Conservation (phyloP, 768 basidiomycete genomes). For the Serpula lacrymans region DNA sequence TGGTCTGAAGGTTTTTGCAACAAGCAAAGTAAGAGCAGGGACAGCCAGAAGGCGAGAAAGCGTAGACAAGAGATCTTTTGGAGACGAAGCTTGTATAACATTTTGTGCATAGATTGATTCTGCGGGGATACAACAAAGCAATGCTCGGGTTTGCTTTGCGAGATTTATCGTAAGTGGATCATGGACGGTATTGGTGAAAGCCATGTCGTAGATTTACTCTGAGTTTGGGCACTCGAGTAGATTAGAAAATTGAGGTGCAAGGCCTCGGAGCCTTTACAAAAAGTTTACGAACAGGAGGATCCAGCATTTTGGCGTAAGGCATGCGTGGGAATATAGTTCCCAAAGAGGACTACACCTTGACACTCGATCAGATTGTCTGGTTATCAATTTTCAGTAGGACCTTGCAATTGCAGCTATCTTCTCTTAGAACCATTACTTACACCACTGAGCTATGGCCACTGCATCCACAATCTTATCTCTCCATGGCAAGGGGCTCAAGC, state of each 20-base stretch:
- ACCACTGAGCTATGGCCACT: slow-evolving; percentile 21
- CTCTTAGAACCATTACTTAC: no score
- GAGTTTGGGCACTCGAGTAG: no score
- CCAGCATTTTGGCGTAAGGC: no score
- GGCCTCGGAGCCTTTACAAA: no score
- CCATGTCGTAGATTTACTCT: no score
- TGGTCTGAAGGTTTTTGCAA: slow-evolving; percentile 72
- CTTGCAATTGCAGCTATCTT: no score
- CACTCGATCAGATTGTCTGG: no score
- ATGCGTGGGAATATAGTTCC: no score
- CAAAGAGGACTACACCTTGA: no score
- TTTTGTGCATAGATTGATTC: slow-evolving; percentile 36
- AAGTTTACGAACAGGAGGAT: no score
- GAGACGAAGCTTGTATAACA: slow-evolving; percentile 38
- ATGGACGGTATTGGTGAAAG: slow-evolving; percentile 19
- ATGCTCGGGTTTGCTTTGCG: slow-evolving; percentile 44
- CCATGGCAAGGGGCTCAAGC: slow-evolving; percentile 52
- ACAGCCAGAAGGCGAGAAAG: slow-evolving; percentile 59
- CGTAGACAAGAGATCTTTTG: slow-evolving; percentile 42
- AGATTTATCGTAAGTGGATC: slow-evolving; percentile 64
- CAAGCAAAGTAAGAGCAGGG: slow-evolving; percentile 57
- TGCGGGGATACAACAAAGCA: slow-evolving; percentile 44
- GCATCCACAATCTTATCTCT: slow-evolving; percentile 22
- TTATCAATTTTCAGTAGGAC: no score
- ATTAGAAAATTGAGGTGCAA: no score